Base-by-base conservation (phyloP, 192 early-diverging fungal species). In the Pecoramyces ruminantium region DNA sequence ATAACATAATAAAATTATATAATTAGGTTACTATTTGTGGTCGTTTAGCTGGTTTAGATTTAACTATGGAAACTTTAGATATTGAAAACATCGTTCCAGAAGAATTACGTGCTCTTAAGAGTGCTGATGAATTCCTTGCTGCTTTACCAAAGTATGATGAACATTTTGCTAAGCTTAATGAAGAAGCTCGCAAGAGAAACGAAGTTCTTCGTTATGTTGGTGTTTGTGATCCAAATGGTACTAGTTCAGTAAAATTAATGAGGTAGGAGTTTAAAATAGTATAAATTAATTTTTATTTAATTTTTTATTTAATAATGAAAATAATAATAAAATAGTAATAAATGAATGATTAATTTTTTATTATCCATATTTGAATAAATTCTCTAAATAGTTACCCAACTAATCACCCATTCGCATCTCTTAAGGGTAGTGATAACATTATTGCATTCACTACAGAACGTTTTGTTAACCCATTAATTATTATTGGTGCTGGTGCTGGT, bases 361-460 rank as follows among this genome's bases (percentile, higher is more conserved):
- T n/a, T n/a, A n/a, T n/a, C n/a, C n/a, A n/a, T n/a, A n/a, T n/a
- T n/a, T n/a, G n/a, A n/a, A n/a, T n/a, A n/a, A n/a, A n/a, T n/a
- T n/a, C n/a, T n/a, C n/a, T 86, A 30, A 67, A 83, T 42, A 93
- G 91, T 83, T 96, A 94, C 85, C 89, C 93, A 28, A 86, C 88
- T 78, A 90, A 90, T 78, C 98, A 99, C 85, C 97, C 98, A 77
- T 98, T 99, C 83, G 96, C 97, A 4, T 91, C 94, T 28, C 89
- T 99, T 78, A 95, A 96, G 88, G 98, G 97, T 39, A 96, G 95
- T 87, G 98, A 99, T 83, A 99, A 99, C 84, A 96, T 99, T 82
- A 95, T 99, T 85, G 93, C 94, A 16, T 97, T 98, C 84, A 96
- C 94, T 16, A 98, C 97, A 0, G 90, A 95, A 86, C 86, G 94